Base-by-base conservation (phyloP, 1,139 yeast species). In the Scheffersomyces titani region DNA sequence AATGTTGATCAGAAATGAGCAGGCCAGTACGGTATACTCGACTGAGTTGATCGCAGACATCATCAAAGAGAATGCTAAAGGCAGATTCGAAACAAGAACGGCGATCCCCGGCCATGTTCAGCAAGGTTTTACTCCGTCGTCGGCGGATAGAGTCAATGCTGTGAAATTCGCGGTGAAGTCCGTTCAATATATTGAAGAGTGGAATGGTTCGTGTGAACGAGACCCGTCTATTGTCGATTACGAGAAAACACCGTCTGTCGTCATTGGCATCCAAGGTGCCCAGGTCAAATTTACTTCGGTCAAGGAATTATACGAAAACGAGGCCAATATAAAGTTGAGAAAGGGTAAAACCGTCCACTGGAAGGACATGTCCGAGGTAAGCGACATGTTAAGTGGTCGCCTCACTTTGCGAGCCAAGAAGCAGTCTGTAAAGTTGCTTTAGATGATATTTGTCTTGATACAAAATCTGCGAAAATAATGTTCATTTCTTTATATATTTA, bases 81-180 rank as follows among this genome's bases (percentile, higher is more conserved):
- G 90, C 53, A 81, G 83, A 60, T 94, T 92, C 69, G 98, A 93
- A 68, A 90, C 96, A 19, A 89, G 97, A 73, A 92, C 97, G 4
- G 99, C 99, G 18, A 88, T 93, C 55, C 99, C 99, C 13, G 99
- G 99, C 36, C 99, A 94, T 70, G 96, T 92, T 54, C 99, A 94
- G 80, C 99, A 94, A 75, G 99, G 99, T 73, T 97, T 96, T 58
- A 85, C 87, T 55, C 99, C 99, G 48, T 90, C 98, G 3, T 92
- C 98, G 6, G 90, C 92, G 74, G 99, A 94, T 73, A 87, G 98
- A 75, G 90, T 93, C 20, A 84, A 94, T 61, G 97, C 97, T 18
- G 89, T 96, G 16, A 84, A 98, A 71, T 88, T 89, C 72, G 97
- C 97, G 4, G 88, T 93, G 62, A 88, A 86, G 72, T 92, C 97